Conservation (phyloP, 1,139 yeast genomes). For the Yamadazyma friedrichii region DNA sequence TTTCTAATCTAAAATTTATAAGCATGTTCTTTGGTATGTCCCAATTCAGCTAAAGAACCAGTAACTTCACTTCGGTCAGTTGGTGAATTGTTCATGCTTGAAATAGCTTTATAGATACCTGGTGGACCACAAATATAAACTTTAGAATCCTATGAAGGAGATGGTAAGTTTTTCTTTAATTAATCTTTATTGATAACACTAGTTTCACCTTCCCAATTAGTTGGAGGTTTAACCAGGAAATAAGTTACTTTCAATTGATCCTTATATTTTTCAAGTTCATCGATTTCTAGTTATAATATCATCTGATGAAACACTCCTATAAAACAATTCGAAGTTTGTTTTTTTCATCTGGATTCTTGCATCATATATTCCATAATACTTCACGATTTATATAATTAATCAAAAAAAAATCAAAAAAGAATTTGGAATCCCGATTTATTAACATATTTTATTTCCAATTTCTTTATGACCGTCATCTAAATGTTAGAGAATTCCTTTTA, state of each 20-base stretch:
- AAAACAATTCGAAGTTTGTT: slow-evolving; percentile 69
- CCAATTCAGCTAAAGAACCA: slow-evolving; percentile 86
- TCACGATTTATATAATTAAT: no score
- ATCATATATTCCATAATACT: no score
- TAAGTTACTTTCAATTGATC: slow-evolving; percentile 73
- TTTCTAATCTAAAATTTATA: slow-evolving; percentile 65
- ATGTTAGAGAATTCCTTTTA: no score
- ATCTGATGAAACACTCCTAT: slow-evolving; percentile 74
- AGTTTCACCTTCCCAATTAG: slow-evolving; percentile 73
- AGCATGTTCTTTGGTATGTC: slow-evolving; percentile 83
- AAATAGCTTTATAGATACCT: slow-evolving; percentile 38
- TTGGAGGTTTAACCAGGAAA: slow-evolving; percentile 63
- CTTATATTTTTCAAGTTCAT: slow-evolving; percentile 59
- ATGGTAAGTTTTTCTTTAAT: slow-evolving; percentile 64
- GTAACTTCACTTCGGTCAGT: slow-evolving; percentile 92
- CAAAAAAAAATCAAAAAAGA: no score
- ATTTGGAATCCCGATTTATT: no score
- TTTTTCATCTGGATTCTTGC: slow-evolving; percentile 73
- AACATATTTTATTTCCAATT: no score
- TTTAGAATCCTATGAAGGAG: slow-evolving; percentile 62
- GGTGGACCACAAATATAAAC: slow-evolving; percentile 95
- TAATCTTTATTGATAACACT: slow-evolving; percentile 85
- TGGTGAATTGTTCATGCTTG: slow-evolving; percentile 85
- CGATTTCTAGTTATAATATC: slow-evolving; percentile 84
- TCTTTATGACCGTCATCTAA: no score